These are phyloP conservation scores for Pythium plurisporium DNA, from an alignment of 352 stramenopile genomes.

Conservation along the genomic window DNA sequence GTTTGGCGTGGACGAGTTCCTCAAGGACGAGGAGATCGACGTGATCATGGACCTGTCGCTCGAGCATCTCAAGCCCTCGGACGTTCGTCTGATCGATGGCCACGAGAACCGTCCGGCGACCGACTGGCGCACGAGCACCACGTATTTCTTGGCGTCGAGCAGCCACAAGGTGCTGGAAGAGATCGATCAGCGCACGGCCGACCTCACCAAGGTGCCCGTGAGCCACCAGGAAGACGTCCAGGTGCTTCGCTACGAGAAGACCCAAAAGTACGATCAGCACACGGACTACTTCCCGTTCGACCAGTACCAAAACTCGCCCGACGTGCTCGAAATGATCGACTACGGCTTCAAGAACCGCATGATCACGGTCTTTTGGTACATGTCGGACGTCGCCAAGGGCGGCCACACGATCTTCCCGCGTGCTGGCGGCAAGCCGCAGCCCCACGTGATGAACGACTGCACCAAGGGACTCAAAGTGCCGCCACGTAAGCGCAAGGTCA, in stretches of 20 bases:
- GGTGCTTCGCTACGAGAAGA: slow-evolving; percentile 69
- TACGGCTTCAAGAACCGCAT: slow-evolving; percentile 79
- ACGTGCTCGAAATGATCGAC: slow-evolving; percentile 51
- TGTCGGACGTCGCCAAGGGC: slow-evolving; percentile 70
- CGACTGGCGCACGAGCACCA: slow-evolving; percentile 76
- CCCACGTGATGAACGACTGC: slow-evolving; percentile 51
- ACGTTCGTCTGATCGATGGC: slow-evolving; percentile 54
- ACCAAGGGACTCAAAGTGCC: slow-evolving; percentile 54
- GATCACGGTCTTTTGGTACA: slow-evolving; percentile 87
- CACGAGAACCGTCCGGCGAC: slow-evolving; percentile 59
- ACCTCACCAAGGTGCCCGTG: slow-evolving; percentile 61
- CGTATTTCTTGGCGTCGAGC: slow-evolving; percentile 61
- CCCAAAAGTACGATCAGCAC: slow-evolving; percentile 79
- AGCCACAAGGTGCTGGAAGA: slow-evolving; percentile 34
- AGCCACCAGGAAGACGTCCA: slow-evolving; percentile 68
- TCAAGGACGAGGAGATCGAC: slow-evolving; percentile 73
- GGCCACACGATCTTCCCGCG: slow-evolving; percentile 74
- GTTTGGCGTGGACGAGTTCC: slow-evolving; percentile 69
- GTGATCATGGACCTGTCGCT: slow-evolving; percentile 65
- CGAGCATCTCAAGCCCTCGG: slow-evolving; percentile 53
- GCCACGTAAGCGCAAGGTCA: slow-evolving; percentile 68
- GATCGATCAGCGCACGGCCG: slow-evolving; percentile 60
- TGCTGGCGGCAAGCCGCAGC: slow-evolving; percentile 38
- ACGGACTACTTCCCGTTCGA: slow-evolving; percentile 61
- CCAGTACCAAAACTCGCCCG: slow-evolving; percentile 41